Percentiles rank a stretch among this genome's conserved stretches.
These are phyloP conservation scores for Hymenoscyphus scutula DNA, from an alignment of 2,329 filamentous ascomycete species.

Conservation along the genomic window DNA sequence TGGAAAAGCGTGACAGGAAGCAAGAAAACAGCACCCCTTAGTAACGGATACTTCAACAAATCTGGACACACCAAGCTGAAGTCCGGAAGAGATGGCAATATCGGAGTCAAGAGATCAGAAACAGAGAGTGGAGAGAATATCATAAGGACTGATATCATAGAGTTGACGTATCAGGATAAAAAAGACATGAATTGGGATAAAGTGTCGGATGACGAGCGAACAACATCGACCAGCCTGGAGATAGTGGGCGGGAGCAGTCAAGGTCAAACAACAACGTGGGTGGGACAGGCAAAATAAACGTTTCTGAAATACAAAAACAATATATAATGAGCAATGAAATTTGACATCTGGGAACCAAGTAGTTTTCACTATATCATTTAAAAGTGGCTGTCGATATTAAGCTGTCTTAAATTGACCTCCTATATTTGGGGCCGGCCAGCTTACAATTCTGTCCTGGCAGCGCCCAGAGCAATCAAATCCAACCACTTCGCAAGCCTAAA, in stretches of 20 bases:
- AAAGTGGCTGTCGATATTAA: too few species aligned
- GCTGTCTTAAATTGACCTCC: background rate
- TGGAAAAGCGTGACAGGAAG: background rate
- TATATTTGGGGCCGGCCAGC: background rate
- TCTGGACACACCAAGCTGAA: background rate
- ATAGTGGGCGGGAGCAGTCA: background rate
- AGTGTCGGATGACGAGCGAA: background rate
- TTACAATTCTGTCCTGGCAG: slow-evolving; percentile 2
- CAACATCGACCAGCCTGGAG: background rate
- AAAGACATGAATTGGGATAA: background rate
- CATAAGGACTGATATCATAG: background rate
- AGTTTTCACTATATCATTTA: too few species aligned
- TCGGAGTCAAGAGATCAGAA: background rate
- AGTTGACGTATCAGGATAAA: background rate
- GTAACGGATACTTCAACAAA: background rate
- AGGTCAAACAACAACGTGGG: background rate
- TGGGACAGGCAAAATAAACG: background rate
- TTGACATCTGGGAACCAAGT: too few species aligned
- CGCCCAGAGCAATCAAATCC: slow-evolving; percentile 54
- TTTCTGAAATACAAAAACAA: background rate
- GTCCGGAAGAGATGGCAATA: background rate
- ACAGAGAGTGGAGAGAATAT: background rate
- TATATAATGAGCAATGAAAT: background rate
- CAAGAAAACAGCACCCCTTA: background rate
- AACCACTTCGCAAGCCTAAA: slow-evolving; percentile 60